phyloP scores from a whole-genome alignment of 208 protist genomes.

The Trypanosomatidae sp. region DNA sequence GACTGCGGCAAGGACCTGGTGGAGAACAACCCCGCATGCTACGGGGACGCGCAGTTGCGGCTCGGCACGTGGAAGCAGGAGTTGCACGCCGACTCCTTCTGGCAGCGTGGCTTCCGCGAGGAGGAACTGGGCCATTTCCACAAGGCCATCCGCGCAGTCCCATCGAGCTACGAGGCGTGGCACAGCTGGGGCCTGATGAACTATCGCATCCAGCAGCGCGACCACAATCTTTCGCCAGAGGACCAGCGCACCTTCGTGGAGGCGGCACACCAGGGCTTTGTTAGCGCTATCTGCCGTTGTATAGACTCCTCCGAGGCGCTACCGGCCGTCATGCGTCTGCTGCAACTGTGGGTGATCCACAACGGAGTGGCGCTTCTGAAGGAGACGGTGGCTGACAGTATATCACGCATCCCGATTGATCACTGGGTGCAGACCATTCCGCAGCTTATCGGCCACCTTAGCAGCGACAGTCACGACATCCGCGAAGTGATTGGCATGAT shows the following conservation, averaged over 20 bases:
- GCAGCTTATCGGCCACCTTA: conserved; percentile 99
- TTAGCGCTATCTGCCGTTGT: conserved; percentile 94
- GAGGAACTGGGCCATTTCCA: conserved; percentile 81
- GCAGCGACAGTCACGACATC: conserved; percentile 90
- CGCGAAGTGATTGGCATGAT: conserved; percentile 95
- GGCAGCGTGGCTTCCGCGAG: conserved; percentile 68
- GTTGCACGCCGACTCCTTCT: conserved; percentile 81
- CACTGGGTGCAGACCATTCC: conserved; percentile 99
- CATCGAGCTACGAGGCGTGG: conserved; percentile 94
- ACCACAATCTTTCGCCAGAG: conserved; percentile 65
- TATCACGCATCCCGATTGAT: conserved; percentile 95
- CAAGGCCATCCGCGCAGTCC: conserved; percentile 79
- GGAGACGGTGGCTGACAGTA: conserved; percentile 91
- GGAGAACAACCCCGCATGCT: conserved; percentile 57
- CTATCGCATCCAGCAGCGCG: conserved; percentile 93
- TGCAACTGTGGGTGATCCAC: conserved; percentile 99
- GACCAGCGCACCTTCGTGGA: conserved; percentile 85
- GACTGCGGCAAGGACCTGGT: conserved; percentile 57
- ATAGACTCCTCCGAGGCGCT: conserved; percentile 69
- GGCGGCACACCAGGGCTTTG: conserved; percentile 96
- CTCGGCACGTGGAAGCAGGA: conserved; percentile 90
- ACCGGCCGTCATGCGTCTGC: conserved; percentile 98
- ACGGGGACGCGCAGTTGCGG: conserved; percentile 75
- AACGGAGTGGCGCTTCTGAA: conserved; percentile 83
- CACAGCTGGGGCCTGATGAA: conserved; percentile 98